Base-by-base conservation (phyloP, 331 rosid genomes). In the Dryas integrifolia region DNA sequence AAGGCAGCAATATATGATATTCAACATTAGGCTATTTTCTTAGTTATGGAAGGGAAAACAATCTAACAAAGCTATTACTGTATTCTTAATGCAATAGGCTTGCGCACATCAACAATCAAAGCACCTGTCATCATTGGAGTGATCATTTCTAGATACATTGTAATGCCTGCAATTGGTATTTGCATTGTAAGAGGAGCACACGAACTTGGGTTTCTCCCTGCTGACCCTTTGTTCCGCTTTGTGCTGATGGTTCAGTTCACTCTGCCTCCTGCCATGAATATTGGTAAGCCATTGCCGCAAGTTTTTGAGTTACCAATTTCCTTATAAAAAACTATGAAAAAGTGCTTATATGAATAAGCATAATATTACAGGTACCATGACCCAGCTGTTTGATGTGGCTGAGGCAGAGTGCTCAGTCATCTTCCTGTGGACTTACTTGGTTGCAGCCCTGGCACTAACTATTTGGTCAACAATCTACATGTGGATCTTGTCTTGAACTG, bases 231-330 rank as follows among this genome's bases (percentile, higher is more conserved):
- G 77, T 95, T 81, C 76, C 92, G 61, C 6, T 95, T 85, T 48
- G 84, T 85, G 50, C 73, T 95, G 39, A 88, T 95, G 83, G 39
- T 90, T 79, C 99, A 95, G 58, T 95, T 85, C 73, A 81, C 93
- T 18, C 73, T 90, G 84, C 99, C 99, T 38, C 99, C 99, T 5
- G 99, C 99, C 2, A 89, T 95, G 96, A 87, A 87, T 71, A 92
- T 95, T n/a, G 83, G 98, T 92, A 76, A 84, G 88, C 67, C 21
- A 69, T 41, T 11, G 41, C 52, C 43, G 18, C 53, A 21, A 62
- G 15, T 21, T 16, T 4, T 24, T 46, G 9, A 44, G 21, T 4
- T 3, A 15, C 40, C 67, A 62, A 11, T n/a, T 14, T 49, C 53
- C 53, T 9, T 5, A 44, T 44, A 44, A 44, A 1, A 44, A 44